phyloP scores from a whole-genome alignment of 169 alveolate species.

The Plasmodium inui region DNA sequence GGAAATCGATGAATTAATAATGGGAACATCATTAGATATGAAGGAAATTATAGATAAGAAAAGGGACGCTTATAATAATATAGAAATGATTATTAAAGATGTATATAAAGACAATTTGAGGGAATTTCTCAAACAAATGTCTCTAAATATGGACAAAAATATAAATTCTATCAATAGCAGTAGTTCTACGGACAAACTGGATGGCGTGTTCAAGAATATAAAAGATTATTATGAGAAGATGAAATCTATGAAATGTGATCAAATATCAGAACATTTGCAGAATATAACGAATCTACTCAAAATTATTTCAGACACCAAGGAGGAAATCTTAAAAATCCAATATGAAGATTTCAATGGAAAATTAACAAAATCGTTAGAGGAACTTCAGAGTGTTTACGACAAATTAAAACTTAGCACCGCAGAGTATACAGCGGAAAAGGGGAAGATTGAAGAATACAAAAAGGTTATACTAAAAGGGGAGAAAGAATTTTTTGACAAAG shows the following conservation, averaged over 20 bases:
- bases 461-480: neutral
- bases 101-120: neutral
- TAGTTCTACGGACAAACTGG: neutral
- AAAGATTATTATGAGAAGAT: constrained; percentile 3
- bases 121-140: neutral
- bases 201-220: neutral
- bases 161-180: neutral
- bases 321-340: constrained; percentile 11
- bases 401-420: neutral
- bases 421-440: neutral
- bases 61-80: neutral
- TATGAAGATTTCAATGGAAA: neutral
- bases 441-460: constrained; percentile 4
- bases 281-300: neutral
- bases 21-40: neutral
- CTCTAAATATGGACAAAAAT: neutral
- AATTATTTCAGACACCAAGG: neutral
- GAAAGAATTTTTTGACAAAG: neutral
- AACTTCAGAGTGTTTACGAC: neutral
- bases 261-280: neutral
- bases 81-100: constrained; percentile 2
- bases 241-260: neutral
- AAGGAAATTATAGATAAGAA: constrained; percentile 16
- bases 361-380: constrained; percentile 1
- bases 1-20: neutral